Base-by-base conservation (phyloP, 441 rosid genomes). In the Populus tomentosa region DNA sequence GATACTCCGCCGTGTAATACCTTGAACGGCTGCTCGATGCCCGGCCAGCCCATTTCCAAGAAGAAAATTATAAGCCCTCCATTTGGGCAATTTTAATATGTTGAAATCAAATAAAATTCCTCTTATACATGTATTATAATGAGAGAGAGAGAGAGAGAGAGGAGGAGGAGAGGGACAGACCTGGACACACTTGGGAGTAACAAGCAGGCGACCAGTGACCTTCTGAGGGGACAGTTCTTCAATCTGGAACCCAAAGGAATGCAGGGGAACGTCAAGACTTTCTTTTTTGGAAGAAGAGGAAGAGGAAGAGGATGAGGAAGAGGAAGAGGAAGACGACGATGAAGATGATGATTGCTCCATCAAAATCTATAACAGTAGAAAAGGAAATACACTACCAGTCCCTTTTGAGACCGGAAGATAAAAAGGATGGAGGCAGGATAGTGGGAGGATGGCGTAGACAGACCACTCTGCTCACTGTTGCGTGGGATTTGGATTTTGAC, bases 1-100 rank as follows among this genome's bases (percentile, higher is more conserved):
- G 97, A 95, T 3, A 92, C 92, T 59, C 98, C 99, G 46, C 99
- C 98, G 77, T 94, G 97, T 81, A 94, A 75, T 76, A 94, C 98
- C 86, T 91, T 91, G 86, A 95, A 95, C 32, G 97, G 97, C 97
- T 93, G 87, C 66, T 26, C 24, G 65, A 40, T 42, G 14, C 7
- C 68, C 24, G 14, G 7, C 20, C 42, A 6, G n/a, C 35, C 38
- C 40, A 32, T 24, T 67, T 30, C 18, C 70, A 67, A 67, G 16
- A 32, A 32, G 18, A 28, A 4, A 61, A 33, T 24, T n/a, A 1
- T 28, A 3, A 71, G 53, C 23, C 7, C 56, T 46, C 56, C 56
- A 46, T 46, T 14, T 14, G 6, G 20, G 56, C 5, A 46, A 46
- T 46, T 14, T 46, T 14, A 46, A 46, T 1, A 3, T 5, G 14